Evolutionary conservation across 495 filamentous ascomycete species (phyloP), one percentile per base, ranked within the genome.

Genomic region (Annulohypoxylon moriforme): DNA sequence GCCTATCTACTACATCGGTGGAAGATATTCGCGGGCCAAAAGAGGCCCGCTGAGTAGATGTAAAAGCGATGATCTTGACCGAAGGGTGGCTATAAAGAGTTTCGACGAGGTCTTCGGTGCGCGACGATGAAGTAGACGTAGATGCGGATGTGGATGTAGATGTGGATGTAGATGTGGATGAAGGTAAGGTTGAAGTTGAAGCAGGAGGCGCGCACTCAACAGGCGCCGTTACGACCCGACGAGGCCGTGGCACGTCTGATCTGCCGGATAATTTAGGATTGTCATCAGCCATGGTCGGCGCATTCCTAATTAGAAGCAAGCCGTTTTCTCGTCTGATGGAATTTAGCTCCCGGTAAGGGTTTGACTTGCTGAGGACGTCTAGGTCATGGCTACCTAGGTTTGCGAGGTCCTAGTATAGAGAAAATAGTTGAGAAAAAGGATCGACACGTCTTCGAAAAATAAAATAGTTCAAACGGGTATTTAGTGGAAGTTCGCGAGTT

Each of bases 81-180:
- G 84, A 88, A 4, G 89, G 87, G 67, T 91, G 88, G 67, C 82
- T 88, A 74, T 89, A 96, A 27, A 96, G 84, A 20, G 89, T 89
- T 72, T 94, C 91, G 60, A 93, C 87, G 4, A 87, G 31, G 25
- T 77, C 71, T 52, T 72, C 64, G 34, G 79, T 60, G 16, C 60
- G 74, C 6, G 80, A 67, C 25, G 78, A 50, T 14, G 55, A 38
- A 20, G 33, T 20, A 29, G 53, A 38, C 18, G 49, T 29, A 36
- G 61, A 24, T 25, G 27, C 55, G 9, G 62, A 46, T n/a, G 18
- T 49, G 33, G 62, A 33, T 44, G 61, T 38, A 36, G 75, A 50
- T 53, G 29, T 16, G 8, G 49, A 24, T 25, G 27, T 40, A 31
- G 61, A 18, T n/a, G 22, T 33, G 22, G 62, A 14, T 44, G 60